These are phyloP conservation scores for Suillus americanus DNA, from an alignment of 768 basidiomycete genomes.

Conservation along the genomic window DNA sequence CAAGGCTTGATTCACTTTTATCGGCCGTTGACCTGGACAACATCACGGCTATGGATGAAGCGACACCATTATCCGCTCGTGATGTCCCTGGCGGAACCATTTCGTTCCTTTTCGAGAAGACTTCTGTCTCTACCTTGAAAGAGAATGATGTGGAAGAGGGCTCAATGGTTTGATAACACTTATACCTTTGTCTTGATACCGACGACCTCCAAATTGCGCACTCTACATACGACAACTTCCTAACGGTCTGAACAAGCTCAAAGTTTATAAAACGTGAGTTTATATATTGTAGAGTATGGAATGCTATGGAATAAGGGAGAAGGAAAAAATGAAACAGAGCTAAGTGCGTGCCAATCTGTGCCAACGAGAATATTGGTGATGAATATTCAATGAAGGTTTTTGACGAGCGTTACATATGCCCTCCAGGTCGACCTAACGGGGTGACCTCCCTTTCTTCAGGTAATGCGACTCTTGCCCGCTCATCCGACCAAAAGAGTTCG, in stretches of 20 bases:
- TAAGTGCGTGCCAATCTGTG: too few relatives aligned
- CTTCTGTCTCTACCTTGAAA: slow-evolving; percentile 27
- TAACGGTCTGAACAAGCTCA: background rate
- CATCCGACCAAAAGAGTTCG: too few relatives aligned
- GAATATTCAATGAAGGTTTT: too few relatives aligned
- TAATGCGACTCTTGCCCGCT: too few relatives aligned
- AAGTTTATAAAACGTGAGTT: too few relatives aligned
- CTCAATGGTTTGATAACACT: background rate
- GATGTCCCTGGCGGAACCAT: slow-evolving; percentile 63
- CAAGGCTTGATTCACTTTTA: slow-evolving; percentile 34
- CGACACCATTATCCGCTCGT: slow-evolving; percentile 40
- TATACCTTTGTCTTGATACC: background rate
- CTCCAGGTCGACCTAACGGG: too few relatives aligned
- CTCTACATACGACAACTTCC: background rate
- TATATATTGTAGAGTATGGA: too few relatives aligned
- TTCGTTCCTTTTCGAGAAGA: slow-evolving; percentile 75
- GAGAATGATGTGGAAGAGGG: slow-evolving; percentile 10
- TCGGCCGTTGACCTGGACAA: slow-evolving; percentile 51
- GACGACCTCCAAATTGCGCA: background rate
- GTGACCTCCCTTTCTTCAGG: too few relatives aligned
- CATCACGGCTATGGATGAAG: slow-evolving; percentile 37
- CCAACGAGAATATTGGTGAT: too few relatives aligned
- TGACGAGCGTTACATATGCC: too few relatives aligned
- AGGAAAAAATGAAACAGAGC: too few relatives aligned
- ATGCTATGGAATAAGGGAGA: too few relatives aligned